Conservation (phyloP, 768 basidiomycete genomes). For the Pisolithus tinctorius region DNA sequence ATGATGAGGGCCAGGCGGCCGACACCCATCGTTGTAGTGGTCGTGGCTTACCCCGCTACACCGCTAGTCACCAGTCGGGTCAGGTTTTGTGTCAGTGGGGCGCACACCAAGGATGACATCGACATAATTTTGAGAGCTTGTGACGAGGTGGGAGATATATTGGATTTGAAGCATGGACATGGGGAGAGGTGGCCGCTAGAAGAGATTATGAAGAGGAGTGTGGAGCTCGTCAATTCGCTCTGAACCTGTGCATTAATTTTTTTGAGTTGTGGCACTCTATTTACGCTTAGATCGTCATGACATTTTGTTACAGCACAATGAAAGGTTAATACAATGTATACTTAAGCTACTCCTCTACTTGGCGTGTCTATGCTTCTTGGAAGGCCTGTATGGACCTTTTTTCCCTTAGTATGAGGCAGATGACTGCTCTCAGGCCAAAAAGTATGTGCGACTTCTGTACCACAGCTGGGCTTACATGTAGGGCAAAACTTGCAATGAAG, state of each 20-base stretch:
- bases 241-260: conserved; percentile 4
- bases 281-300: not conserved
- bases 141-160: conserved; percentile 84
- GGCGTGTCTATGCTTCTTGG: no score
- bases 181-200: conserved; percentile 75
- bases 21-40: conserved; percentile 82
- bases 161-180: conserved; percentile 82
- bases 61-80: conserved; percentile 83
- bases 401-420: no score
- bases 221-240: conserved; percentile 56
- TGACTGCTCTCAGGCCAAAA: no score
- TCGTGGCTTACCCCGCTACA: conserved; percentile 88
- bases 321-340: no score
- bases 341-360: no score
- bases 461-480: no score
- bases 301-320: not conserved
- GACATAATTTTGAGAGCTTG: conserved; percentile 80
- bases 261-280: not conserved
- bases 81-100: conserved; percentile 88
- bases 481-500: no score
- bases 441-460: no score
- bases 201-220: conserved; percentile 61
- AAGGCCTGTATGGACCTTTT: no score
- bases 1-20: conserved; percentile 67
- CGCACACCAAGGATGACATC: conserved; percentile 97